phyloP scores from a whole-genome alignment of 805 yeast species.

The Starmera dryadoides region DNA sequence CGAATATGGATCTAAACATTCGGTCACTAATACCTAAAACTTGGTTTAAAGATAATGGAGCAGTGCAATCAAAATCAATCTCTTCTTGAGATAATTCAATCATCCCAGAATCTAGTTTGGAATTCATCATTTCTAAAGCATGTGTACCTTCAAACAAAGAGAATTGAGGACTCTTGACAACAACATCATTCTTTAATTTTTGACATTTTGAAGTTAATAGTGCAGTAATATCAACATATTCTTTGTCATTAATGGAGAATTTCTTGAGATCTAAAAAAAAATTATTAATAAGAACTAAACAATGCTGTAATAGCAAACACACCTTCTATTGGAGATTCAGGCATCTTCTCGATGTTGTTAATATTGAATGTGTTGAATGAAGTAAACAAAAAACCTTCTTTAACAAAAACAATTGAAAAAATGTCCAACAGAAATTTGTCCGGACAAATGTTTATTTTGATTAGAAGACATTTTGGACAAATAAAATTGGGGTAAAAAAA shows the following conservation, averaged over 20 bases:
- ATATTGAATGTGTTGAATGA: too few relatives aligned
- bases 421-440: neutral
- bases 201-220: slow-evolving; percentile 35
- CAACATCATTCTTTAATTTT: slow-evolving; percentile 39
- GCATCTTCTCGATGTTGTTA: too few relatives aligned
- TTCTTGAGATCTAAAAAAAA: neutral
- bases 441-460: neutral
- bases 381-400: too few relatives aligned
- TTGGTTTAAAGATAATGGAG: slow-evolving; percentile 28
- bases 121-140: slow-evolving; percentile 73
- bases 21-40: slow-evolving; percentile 47
- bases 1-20: slow-evolving; percentile 45
- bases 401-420: too few relatives aligned
- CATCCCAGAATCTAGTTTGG: slow-evolving; percentile 70
- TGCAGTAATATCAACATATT: slow-evolving; percentile 47
- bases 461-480: too few relatives aligned
- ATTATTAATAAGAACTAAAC: too few relatives aligned
- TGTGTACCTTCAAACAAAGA: slow-evolving; percentile 78
- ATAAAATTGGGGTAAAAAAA: too few relatives aligned
- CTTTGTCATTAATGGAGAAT: neutral
- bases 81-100: slow-evolving; percentile 41
- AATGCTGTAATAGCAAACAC: neutral
- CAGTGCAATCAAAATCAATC: slow-evolving; percentile 35
- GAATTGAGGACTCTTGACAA: slow-evolving; percentile 54
- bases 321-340: neutral